Percentiles rank a stretch among this genome's conserved stretches.
phyloP scores from a whole-genome alignment of 2,329 filamentous ascomycete species.

The Phaeosphaeriaceae sp. region DNA sequence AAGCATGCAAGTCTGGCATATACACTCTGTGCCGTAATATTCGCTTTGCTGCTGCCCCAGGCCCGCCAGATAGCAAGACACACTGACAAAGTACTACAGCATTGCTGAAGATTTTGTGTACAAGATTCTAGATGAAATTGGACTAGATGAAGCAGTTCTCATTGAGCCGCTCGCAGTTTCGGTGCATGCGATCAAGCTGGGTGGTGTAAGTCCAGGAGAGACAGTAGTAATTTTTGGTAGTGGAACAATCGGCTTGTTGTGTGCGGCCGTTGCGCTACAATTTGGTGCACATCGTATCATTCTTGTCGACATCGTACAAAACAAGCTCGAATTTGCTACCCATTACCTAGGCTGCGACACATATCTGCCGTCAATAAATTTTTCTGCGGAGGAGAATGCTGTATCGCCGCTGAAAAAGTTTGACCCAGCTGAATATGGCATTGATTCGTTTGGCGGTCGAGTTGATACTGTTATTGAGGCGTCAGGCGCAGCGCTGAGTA shows the following conservation, averaged over 20 bases:
- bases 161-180: conserved; percentile 89
- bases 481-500: conserved; percentile 88
- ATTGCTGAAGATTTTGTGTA: conserved; percentile 92
- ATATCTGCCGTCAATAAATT: conserved; percentile 68
- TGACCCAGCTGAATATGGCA: conserved; percentile 63
- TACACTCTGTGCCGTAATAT: conserved; percentile 93
- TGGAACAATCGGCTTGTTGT: conserved; percentile 88
- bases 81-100: conserved; percentile 87
- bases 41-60: conserved; percentile 86
- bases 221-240: conserved; percentile 87
- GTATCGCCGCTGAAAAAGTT: conserved; percentile 62
- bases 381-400: conserved; percentile 72
- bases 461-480: conserved; percentile 85
- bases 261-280: conserved; percentile 70
- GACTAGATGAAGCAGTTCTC: conserved; percentile 85
- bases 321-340: conserved; percentile 80
- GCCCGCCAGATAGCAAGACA: conserved; percentile 69
- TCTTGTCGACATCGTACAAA: conserved; percentile 89
- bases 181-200: conserved; percentile 82
- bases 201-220: conserved; percentile 79
- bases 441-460: conserved; percentile 67
- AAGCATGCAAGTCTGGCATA: conserved; percentile 83
- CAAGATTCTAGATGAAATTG: conserved; percentile 82
- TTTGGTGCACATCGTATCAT: conserved; percentile 82
- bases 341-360: conserved; percentile 75